These are phyloP conservation scores for Agarophyton chilense DNA, from an alignment of 23 red algal species.

Conservation along the genomic window DNA sequence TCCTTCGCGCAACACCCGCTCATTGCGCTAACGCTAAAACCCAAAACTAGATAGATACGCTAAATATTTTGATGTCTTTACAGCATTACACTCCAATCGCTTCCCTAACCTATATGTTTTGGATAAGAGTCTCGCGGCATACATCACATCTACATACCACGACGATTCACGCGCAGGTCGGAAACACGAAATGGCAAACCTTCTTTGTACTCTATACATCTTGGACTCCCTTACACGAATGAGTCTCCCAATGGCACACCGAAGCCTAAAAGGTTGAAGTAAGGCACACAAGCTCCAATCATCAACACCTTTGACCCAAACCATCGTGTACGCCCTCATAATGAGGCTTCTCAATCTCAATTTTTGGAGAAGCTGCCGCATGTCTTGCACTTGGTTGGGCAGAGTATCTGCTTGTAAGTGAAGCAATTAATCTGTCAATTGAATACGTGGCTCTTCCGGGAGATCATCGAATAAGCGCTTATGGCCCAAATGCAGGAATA, in stretches of 20 bases:
- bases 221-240: neutral
- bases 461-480: neutral
- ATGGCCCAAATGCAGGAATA: neutral
- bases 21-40: neutral
- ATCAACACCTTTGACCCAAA: neutral
- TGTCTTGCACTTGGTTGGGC: neutral
- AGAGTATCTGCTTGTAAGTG: neutral
- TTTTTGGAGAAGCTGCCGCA: neutral
- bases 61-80: neutral
- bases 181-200: neutral
- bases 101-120: neutral
- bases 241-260: neutral
- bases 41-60: neutral
- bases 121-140: neutral
- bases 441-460: neutral
- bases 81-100: neutral
- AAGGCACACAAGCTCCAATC: neutral
- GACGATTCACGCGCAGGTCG: neutral
- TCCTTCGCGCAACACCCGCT: conserved; percentile 4
- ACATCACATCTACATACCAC: neutral
- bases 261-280: neutral
- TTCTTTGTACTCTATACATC: neutral
- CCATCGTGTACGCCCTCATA: neutral
- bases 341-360: neutral
- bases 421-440: neutral